phyloP scores from a whole-genome alignment of 2,329 filamentous ascomycete species.

The Dissoconium aciculare region DNA sequence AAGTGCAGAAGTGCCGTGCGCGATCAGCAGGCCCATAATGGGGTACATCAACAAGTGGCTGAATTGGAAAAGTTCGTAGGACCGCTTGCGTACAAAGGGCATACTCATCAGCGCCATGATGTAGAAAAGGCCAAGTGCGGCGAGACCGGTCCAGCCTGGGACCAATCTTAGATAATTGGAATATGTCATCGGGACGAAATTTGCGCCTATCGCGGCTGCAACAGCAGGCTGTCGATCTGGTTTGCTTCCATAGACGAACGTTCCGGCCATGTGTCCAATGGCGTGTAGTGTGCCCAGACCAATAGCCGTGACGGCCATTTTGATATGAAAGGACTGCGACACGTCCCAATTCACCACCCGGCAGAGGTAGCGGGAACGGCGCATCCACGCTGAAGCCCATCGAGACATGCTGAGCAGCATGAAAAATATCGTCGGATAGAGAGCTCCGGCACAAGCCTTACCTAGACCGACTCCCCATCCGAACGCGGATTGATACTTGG shows the following conservation, averaged over 20 bases:
- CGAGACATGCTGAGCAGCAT: slow-evolving; percentile 44
- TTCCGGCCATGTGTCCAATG: slow-evolving; percentile 39
- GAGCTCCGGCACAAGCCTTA: slow-evolving; percentile 39
- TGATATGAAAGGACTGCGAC: slow-evolving; percentile 41
- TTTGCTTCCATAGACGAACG: slow-evolving; percentile 37
- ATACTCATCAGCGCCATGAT: slow-evolving; percentile 35
- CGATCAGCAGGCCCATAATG: slow-evolving; percentile 41
- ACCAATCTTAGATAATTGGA: slow-evolving; percentile 33
- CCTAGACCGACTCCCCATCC: slow-evolving; percentile 43
- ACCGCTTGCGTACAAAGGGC: slow-evolving; percentile 36
- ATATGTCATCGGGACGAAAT: slow-evolving; percentile 33
- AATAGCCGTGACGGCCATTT: slow-evolving; percentile 38
- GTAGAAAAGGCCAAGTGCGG: slow-evolving; percentile 37
- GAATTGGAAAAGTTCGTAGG: slow-evolving; percentile 43
- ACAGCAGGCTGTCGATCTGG: slow-evolving; percentile 32
- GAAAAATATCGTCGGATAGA: slow-evolving; percentile 46
- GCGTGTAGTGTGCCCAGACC: slow-evolving; percentile 39
- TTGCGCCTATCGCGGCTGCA: slow-evolving; percentile 30
- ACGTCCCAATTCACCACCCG: slow-evolving; percentile 44
- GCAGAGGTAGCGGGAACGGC: slow-evolving; percentile 38
- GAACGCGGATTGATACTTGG: slow-evolving; percentile 28
- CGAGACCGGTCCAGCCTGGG: slow-evolving; percentile 38
- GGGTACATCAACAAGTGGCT: slow-evolving; percentile 45
- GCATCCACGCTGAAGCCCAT: slow-evolving; percentile 39
- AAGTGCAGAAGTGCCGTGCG: slow-evolving; percentile 37